These are phyloP conservation scores for Heimioporus sp. DNA, from an alignment of 768 basidiomycete genomes.

Conservation along the genomic window DNA sequence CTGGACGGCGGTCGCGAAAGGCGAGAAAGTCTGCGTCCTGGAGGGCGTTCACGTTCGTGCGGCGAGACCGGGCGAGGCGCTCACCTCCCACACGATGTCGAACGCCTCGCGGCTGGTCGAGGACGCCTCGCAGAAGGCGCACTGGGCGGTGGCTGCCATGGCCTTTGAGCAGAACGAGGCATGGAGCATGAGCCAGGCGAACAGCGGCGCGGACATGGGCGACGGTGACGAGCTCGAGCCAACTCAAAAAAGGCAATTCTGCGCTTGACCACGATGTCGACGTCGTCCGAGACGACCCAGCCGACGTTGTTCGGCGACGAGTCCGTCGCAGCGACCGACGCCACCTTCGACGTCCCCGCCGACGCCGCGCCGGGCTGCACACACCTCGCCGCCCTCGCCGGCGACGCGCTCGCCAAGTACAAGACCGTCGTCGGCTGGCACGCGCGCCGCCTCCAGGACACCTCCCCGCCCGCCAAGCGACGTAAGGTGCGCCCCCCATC, in stretches of 20 bases:
- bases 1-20: slow-evolving; percentile 51
- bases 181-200: slow-evolving; percentile 12
- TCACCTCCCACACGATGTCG: slow-evolving; percentile 49
- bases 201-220: background rate
- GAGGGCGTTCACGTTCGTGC: background rate
- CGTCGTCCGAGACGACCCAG: slow-evolving; percentile 29
- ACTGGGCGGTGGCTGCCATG: background rate
- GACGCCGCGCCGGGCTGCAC: slow-evolving; percentile 26
- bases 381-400: slow-evolving; percentile 43
- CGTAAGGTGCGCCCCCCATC: slow-evolving; percentile 50
- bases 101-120: slow-evolving; percentile 39
- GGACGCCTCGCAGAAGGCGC: slow-evolving; percentile 44
- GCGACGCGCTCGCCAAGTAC: slow-evolving; percentile 44
- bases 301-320: slow-evolving; percentile 31
- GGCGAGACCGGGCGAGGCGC: background rate
- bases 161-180: background rate
- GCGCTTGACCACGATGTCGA: slow-evolving; percentile 22
- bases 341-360: slow-evolving; percentile 6
- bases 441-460: slow-evolving; percentile 43
- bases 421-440: slow-evolving; percentile 56
- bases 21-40: slow-evolving; percentile 51
- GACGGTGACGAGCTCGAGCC: background rate
- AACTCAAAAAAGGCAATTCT: background rate
- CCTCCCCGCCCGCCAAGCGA: slow-evolving; percentile 53
- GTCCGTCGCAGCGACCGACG: slow-evolving; percentile 5